Base-by-base conservation (phyloP, 768 basidiomycete species). In the Paxillus involutus region DNA sequence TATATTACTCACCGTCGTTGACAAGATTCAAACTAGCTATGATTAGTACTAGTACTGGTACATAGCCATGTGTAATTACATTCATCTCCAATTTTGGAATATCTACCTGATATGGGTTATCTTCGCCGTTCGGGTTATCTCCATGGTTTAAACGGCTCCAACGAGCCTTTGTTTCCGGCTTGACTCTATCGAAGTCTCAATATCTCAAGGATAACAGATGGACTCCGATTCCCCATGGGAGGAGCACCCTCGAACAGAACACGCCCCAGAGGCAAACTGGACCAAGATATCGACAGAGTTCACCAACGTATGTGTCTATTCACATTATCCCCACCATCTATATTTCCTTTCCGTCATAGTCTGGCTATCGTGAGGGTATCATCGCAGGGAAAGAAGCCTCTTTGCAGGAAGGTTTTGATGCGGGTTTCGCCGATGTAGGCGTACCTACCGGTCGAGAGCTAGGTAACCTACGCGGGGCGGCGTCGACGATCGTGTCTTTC, bases 341-440 rank as follows among this genome's bases (percentile, higher is more conserved):
- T 32, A 21, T 37, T 46, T 59, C 24, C 21, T 35, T 29, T 59
- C 49, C 10, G 35, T 49, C 44, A 9, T 44, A 97, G 96, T 84
- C 84, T 16, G 96, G 96, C 2, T 98, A 98, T 65, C 84, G 96
- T n/a, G 95, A 98, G 72, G 96, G 96, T 6, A 96, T 98, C 62
- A 89, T 86, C 0, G 85, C 88, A 4, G 96, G 96, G 3, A 98
- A 98, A 68, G 89, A 95, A 67, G 77, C 81, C 0, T 86, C 85
- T 3, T 77, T 98, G 2, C 96, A 99, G 63, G 76, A 85, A 58
- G 96, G 96, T 0, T 98, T 99, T 63, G 92, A 99, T 70, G 74
- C 78, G 3, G 94, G 91, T 2, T 98, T 92, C 63, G 84, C 85
- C 1, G 68, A 72, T 13, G 74, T 83, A 10, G 91, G 94, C 1